phyloP scores from a whole-genome alignment of 2,329 filamentous ascomycete species.

The Monosporascus sp. region DNA sequence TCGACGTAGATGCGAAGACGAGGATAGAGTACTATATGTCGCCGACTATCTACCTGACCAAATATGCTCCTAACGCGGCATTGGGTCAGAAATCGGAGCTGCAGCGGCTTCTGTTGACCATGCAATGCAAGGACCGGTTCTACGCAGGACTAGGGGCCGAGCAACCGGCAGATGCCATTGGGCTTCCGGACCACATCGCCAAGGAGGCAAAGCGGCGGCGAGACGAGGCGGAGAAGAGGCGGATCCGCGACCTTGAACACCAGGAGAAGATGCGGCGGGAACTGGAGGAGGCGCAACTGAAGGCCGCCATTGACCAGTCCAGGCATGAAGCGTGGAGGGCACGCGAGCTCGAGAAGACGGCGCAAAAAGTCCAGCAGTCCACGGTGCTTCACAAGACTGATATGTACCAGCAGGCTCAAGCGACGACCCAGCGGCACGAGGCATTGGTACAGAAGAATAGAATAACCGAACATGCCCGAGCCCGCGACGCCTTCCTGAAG shows the following conservation, averaged over 20 bases:
- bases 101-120: constrained; percentile 2
- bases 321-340: constrained; percentile 3
- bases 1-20: constrained; percentile 12
- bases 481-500: too few relatives aligned
- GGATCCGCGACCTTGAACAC: constrained; percentile 6
- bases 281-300: constrained; percentile 1
- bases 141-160: constrained; percentile 5
- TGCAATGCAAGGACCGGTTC: constrained; percentile 3
- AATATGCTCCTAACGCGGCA: constrained; percentile 5
- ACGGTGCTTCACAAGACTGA: constrained; percentile 3
- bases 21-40: constrained; percentile 18
- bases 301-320: background rate
- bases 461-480: background rate
- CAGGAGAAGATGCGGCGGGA: constrained; percentile 5
- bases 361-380: constrained; percentile 16
- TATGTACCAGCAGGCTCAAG: background rate
- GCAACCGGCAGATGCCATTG: constrained; percentile 8
- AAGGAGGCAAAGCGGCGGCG: constrained; percentile 7
- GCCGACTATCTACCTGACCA: constrained; percentile 24
- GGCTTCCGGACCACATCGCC: constrained; percentile 10
- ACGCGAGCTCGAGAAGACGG: constrained; percentile 25
- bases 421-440: background rate
- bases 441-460: constrained; percentile 3
- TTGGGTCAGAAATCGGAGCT: background rate
- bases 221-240: constrained; percentile 5